Base-by-base conservation (phyloP, 2,329 filamentous ascomycete genomes). In the Apiospora marii region DNA sequence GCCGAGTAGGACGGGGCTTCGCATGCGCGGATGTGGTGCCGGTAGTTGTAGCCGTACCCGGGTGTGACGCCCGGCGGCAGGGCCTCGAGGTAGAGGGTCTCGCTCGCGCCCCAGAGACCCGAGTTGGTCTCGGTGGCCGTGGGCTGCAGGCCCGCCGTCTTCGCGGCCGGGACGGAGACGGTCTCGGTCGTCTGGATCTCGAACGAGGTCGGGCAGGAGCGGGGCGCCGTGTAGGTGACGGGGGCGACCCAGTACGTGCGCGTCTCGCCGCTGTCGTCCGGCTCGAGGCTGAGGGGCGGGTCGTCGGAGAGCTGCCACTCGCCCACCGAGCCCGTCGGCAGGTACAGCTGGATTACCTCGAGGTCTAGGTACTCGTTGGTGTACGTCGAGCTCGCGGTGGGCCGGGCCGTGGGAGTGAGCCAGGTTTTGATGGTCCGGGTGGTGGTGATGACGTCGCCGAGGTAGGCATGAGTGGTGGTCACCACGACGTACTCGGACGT, bases 181-280 rank as follows among this genome's bases (percentile, higher is more conserved):
- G 68, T 69, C 0, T 43, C 68, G 22, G 68, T 49, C 14, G 68
- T 69, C 14, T 48, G 7, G 24, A 69, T 46, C 6, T 46, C 51
- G 30, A 69, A 69, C 27, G 68, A 24, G 8, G 44, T 69, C 46
- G 68, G 68, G 30, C 68, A 69, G 19, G 68, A 69, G 27, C 46
- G 46, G 12, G 68, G 68, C 16, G 68, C 68, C 46, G 46, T n/a
- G 44, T 37, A 49, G 44, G 68, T 69, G 43, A 69, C 46, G 46
- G 68, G 68, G 5, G 43, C 27, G 27, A 69, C 22, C 27, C 30
- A 69, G 68, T 37, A 37, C 14, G 68, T 69, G 30, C 41, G 10
- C n/a, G 67, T 48, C 24, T 24, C 67, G 24, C 67, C 67, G 16
- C 37, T 27, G 16, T 30, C 53, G 27, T 22, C 16, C 19, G 3